These are phyloP conservation scores for Candida morakotiae DNA, from an alignment of 805 yeast genomes.

Conservation along the genomic window DNA sequence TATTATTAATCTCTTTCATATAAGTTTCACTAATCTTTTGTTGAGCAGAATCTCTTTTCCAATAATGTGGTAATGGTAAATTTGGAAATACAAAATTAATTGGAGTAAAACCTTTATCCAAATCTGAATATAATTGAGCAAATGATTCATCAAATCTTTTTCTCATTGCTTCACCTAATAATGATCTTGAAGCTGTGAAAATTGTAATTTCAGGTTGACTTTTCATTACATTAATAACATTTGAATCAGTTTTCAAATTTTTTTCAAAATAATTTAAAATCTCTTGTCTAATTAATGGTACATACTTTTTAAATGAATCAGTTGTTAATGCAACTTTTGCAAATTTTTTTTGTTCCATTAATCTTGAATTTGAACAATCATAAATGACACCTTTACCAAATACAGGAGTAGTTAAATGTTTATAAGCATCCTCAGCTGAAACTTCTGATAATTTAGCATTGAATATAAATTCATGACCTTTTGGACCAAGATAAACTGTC, in stretches of 20 bases:
- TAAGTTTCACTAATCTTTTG: conserved; percentile 74
- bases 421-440: conserved; percentile 93
- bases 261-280: conserved; percentile 58
- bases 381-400: conserved; percentile 97
- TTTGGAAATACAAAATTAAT: conserved; percentile 93
- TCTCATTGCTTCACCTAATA: conserved; percentile 91
- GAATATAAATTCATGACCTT: conserved; percentile 94
- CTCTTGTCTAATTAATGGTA: conserved; percentile 84
- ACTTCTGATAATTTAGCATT: conserved; percentile 88
- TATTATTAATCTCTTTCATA: conserved; percentile 66
- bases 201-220: conserved; percentile 94
- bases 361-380: conserved; percentile 88
- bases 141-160: conserved; percentile 74
- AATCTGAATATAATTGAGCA: conserved; percentile 81
- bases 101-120: conserved; percentile 96
- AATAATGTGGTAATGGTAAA: conserved; percentile 83
- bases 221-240: conserved; percentile 64
- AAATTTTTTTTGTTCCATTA: conserved; percentile 98
- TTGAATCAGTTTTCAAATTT: conserved; percentile 41
- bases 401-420: conserved; percentile 97
- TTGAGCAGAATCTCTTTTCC: conserved; percentile 86
- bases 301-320: conserved; percentile 79
- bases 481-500: conserved; percentile 96
- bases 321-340: conserved; percentile 85
- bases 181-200: conserved; percentile 89